These are phyloP conservation scores for Aspergillus tanneri DNA, from an alignment of 2,329 filamentous ascomycete species.

Conservation along the genomic window DNA sequence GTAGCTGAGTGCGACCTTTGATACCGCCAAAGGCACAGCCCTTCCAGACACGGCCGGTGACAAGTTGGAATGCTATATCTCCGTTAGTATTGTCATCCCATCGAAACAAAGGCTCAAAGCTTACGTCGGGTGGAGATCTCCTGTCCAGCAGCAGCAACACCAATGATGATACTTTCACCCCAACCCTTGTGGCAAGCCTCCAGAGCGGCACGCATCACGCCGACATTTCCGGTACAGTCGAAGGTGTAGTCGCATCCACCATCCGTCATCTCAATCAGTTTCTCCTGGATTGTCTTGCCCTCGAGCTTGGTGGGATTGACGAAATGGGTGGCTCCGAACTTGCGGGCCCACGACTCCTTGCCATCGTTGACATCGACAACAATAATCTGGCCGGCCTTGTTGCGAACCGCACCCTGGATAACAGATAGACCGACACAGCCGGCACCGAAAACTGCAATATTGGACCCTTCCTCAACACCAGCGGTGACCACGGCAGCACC, in stretches of 20 bases:
- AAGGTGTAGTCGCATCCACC: conserved; percentile 99
- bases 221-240: conserved; percentile 96
- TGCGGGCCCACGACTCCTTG: conserved; percentile 89
- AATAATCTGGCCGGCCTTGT: conserved; percentile 65
- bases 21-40: conserved; percentile 97
- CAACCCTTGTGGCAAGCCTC: conserved; percentile 99
- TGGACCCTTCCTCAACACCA: conserved; percentile 84
- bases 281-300: conserved; percentile 78
- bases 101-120: conserved; percentile 45
- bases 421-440: conserved; percentile 95
- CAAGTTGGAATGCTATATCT: conserved; percentile 84
- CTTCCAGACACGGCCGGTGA: conserved; percentile 96
- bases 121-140: conserved; percentile 91
- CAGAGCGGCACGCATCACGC: conserved; percentile 90
- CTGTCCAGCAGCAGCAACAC: conserved; percentile 92
- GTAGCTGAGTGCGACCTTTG: conserved; percentile 93
- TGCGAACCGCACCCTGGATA: conserved; percentile 86
- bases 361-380: conserved; percentile 77
- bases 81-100: conserved; percentile 13
- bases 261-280: conserved; percentile 95
- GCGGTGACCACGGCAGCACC: conserved; percentile 93
- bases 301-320: conserved; percentile 84
- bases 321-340: conserved; percentile 96
- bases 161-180: conserved; percentile 97
- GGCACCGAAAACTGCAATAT: conserved; percentile 88